A percentile compares a stretch with the other conserved stretches of the same genome.
phyloP scores from a whole-genome alignment of 1,284 basidiomycete genomes.

The Lentinus polychrous region DNA sequence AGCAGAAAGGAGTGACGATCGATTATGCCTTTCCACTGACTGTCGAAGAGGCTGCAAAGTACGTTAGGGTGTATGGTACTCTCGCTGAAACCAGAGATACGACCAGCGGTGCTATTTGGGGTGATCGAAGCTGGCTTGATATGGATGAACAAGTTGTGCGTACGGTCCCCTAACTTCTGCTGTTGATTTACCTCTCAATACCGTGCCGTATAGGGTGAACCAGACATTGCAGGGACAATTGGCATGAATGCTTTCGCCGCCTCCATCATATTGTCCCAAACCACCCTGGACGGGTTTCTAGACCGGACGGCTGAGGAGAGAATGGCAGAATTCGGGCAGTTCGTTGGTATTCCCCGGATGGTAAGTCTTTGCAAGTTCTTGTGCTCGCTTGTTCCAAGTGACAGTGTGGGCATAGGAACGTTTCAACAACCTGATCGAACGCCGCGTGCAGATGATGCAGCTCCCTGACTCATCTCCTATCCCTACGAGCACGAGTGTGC shows the following conservation, averaged over 20 bases:
- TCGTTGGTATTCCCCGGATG: conserved; percentile 46
- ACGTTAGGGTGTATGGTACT: conserved; percentile 51
- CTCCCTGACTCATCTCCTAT: conserved; percentile 19
- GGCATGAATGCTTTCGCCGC: conserved; percentile 67
- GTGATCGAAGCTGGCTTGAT: conserved; percentile 50
- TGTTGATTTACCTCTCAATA: conserved; percentile 2
- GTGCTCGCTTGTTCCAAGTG: no score
- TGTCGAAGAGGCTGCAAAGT: conserved; percentile 48
- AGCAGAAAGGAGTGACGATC: conserved; percentile 27
- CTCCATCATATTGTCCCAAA: conserved; percentile 50
- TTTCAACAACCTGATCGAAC: conserved; percentile 34
- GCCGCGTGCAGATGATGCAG: conserved; percentile 29
- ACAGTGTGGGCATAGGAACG: conserved; percentile 26
- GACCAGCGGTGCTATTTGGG: conserved; percentile 47
- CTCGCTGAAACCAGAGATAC: conserved; percentile 37
- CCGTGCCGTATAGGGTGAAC: conserved; percentile 44
- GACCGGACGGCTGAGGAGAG: conserved; percentile 42
- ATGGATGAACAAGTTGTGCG: conserved; percentile 41
- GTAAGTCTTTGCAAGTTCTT: conserved; percentile 39
- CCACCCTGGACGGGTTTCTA: conserved; percentile 48
- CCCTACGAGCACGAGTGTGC: conserved; percentile 5
- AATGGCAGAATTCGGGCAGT: conserved; percentile 34
- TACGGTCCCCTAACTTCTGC: conserved; percentile 1
- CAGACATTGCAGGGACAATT: conserved; percentile 39
- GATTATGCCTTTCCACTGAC: conserved; percentile 54